Evolutionary conservation across 805 yeast genomes (phyloP), one percentile per base, ranked within the genome.

Genomic region (Ogataea saltuana): DNA sequence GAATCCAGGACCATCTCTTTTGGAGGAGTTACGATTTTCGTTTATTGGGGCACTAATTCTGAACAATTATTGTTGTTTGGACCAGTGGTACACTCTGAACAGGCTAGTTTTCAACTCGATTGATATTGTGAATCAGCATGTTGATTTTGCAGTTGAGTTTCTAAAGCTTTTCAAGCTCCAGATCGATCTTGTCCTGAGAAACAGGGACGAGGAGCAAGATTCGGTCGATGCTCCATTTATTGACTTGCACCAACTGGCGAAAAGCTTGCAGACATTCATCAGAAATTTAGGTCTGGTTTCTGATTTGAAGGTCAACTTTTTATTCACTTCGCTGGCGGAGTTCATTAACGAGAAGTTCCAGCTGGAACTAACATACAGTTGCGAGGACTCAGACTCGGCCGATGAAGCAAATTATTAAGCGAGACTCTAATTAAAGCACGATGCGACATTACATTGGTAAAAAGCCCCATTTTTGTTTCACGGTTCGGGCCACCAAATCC

Each of bases 51-150:
- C 74, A 32, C 53, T 80, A 1, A 51, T 80, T 1, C 66, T 83
- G 48, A 86, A 83, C 12, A 85, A 83, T 58, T 75, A 76, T 54
- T 76, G 85, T 15, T 78, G 83, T 11, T 72, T 78, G 15, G 64
- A 75, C 16, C 89, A 83, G 51, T 85, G 90, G 90, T 69, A 75
- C 41, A 68, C 66, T 15, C 48, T 83, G 26, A 50, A 78, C 10
- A 71, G 70, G 35, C 55, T 83, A 9, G 20, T 75, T 3, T 64
- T 71, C 48, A 60, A 65, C 36, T 66, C 71, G 39, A 54, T 49
- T 15, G 58, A 61, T 4, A 44, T 67, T 12, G 40, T 74, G 3
- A 33, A 21, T 1, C 30, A 45, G 2, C 46, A 65, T 10, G 45
- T 56, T 0, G 16, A 30, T 0, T 60, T 76, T 26, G 66, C 64